Evolutionary conservation across 176 grass and related monocot species (phyloP).

Genomic region (Poa annua): DNA sequence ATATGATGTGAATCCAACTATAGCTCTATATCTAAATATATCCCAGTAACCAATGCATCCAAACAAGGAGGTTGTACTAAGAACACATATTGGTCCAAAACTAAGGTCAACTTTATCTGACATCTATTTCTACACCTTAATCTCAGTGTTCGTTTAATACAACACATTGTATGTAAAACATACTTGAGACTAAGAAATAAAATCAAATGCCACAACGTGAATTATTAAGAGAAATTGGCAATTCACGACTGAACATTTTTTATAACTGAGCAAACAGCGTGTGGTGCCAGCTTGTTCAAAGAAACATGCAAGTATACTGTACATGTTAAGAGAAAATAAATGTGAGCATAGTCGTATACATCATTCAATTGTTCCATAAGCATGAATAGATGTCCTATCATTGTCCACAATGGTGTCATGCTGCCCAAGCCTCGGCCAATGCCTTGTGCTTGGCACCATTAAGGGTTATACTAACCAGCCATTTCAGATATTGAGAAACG

Average conservation of each 20-base stretch:
- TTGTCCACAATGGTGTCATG: background rate
- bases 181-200: background rate
- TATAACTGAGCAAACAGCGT: background rate
- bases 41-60: background rate
- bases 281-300: background rate
- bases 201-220: background rate
- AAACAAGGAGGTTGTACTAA: background rate
- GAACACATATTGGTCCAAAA: no score
- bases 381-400: background rate
- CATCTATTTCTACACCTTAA: no score
- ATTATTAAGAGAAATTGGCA: background rate
- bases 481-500: background rate
- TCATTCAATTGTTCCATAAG: background rate
- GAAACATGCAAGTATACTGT: background rate
- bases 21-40: background rate
- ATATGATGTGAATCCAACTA: background rate
- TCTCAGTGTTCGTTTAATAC: no score
- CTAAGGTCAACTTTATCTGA: no score
- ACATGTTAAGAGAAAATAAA: conserved; percentile 14
- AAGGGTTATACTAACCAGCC: background rate
- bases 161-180: no score
- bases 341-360: background rate
- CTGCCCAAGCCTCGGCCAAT: background rate
- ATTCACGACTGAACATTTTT: background rate
- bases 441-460: background rate